phyloP scores from a whole-genome alignment of 495 filamentous ascomycete genomes.

The Hypomontagnella monticulosa region DNA sequence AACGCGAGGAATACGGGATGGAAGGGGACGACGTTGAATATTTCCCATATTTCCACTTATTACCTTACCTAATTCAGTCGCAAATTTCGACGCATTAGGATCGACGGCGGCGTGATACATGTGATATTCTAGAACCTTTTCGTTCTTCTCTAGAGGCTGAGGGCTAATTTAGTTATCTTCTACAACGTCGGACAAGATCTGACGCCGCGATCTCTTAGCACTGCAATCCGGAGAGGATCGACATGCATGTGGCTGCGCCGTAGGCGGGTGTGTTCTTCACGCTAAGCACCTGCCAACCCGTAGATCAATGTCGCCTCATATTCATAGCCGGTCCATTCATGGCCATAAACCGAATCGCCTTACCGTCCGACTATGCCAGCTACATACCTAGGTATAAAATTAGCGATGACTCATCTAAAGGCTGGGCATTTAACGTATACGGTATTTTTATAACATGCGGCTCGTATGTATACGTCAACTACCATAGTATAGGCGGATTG shows the following conservation, averaged over 20 bases:
- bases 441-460: too few relatives aligned
- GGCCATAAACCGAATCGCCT: background rate
- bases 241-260: constrained; percentile 24
- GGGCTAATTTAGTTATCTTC: background rate
- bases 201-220: constrained; percentile 3
- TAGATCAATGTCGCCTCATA: constrained; percentile 8
- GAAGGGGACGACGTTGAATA: background rate
- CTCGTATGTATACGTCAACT: background rate
- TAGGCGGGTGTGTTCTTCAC: constrained; percentile 9
- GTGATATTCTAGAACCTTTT: constrained; percentile 36
- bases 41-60: background rate
- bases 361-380: constrained; percentile 1
- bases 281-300: constrained; percentile 1
- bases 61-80: background rate
- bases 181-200: constrained; percentile 7
- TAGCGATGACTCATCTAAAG: too few relatives aligned
- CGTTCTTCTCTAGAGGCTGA: constrained; percentile 18
- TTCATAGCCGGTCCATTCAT: constrained; percentile 12
- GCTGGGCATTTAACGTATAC: too few relatives aligned
- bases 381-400: background rate
- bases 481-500: background rate
- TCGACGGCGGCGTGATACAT: constrained; percentile 5
- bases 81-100: background rate
- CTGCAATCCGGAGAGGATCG: constrained; percentile 13
- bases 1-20: background rate